Evolutionary conservation across 2,329 filamentous ascomycete genomes (phyloP), one percentile per base, ranked within the genome.

Genomic region (Epichloe sp.): DNA sequence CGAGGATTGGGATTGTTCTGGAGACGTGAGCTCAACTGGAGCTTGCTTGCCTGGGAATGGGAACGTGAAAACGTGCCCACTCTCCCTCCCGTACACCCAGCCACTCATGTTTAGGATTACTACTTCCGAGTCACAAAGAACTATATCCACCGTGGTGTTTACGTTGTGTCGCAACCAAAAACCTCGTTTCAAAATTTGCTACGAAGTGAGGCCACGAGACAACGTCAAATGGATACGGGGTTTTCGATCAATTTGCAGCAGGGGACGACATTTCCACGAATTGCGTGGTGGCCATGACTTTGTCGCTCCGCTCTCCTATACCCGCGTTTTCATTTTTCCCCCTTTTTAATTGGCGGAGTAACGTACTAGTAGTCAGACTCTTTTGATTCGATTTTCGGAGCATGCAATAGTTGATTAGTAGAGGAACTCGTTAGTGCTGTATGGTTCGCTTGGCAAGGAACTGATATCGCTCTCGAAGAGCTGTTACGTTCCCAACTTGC

Each of bases 21-120:
- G 80, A 77, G 82, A 59, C 79, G 82, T 60, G 86, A 91, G 70
- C 72, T 93, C 62, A 93, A 93, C 70, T 91, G 87, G 87, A 88
- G 86, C 65, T 77, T 90, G 64, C 70, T 90, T 62, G 85, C 82
- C 49, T 91, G 86, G 86, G 83, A 89, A 64, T 88, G 80, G 76
- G 77, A 80, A 63, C 71, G 74, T 41, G 71, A 70, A 52, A 63
- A 61, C 57, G 62, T 68, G 52, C 63, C 66, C 52, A 50, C 60
- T 53, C 62, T 67, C 60, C 66, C 66, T 58, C 59, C 59, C 53
- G 67, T 79, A 58, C 68, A 75, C 62, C 66, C 68, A 56, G 72
- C 71, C 55, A 67, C 73, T 60, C 76, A 79, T 66, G 74, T 68
- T 67, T 70, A 70, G 67, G 67, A 69, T 68, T 68, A 67, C 67